A percentile compares a stretch with the other conserved stretches of the same genome.
phyloP scores from a whole-genome alignment of 345 rosid species.

The Murraya koenigii region DNA sequence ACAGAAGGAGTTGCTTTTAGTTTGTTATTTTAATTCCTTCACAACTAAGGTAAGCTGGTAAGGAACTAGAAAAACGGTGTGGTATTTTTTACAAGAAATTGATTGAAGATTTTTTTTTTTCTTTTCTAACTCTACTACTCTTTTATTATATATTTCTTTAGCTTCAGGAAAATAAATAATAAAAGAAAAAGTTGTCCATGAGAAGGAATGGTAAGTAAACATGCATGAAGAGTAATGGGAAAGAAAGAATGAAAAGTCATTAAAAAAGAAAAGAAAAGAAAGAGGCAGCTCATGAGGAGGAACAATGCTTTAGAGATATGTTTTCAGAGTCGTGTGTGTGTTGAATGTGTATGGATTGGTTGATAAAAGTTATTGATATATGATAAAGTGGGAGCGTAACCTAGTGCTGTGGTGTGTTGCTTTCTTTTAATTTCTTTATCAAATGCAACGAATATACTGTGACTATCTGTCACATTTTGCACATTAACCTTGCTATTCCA shows the following conservation, averaged over 20 bases:
- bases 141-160: not conserved
- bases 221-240: not conserved
- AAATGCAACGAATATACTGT: too few relatives aligned
- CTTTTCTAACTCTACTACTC: not conserved
- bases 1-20: not conserved
- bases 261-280: not conserved
- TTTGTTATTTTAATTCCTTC: conserved; percentile 24
- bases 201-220: not conserved
- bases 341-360: conserved; percentile 12
- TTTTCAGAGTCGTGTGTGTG: not conserved
- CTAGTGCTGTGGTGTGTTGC: conserved; percentile 3
- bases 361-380: not conserved
- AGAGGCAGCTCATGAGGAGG: conserved; percentile 12
- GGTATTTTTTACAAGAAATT: conserved; percentile 21
- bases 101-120: not conserved
- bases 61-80: not conserved
- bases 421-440: not conserved
- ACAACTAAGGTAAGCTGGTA: conserved; percentile 24
- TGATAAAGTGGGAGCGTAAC: conserved; percentile 21
- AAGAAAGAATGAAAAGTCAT: not conserved
- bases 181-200: not conserved
- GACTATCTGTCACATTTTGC: not conserved
- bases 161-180: not conserved
- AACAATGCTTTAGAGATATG: conserved; percentile 18
- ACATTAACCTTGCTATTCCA: not conserved